Evolutionary conservation across 768 basidiomycete species (phyloP).

Genomic region (Lactarius evosmus): DNA sequence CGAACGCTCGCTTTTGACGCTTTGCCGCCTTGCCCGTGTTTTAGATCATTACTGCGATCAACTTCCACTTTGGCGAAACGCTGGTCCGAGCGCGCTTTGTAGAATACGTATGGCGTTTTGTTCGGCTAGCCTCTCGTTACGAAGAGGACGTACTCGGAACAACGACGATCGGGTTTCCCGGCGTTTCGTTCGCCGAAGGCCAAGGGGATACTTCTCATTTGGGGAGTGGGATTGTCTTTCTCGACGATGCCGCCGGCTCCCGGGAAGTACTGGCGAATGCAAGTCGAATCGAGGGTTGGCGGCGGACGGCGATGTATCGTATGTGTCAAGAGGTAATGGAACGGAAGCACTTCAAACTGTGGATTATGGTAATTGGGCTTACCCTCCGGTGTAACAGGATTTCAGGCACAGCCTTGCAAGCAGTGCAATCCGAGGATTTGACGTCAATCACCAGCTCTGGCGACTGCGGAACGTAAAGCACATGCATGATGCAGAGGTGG

Average conservation of each 20-base stretch:
- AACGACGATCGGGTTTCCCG: conserved; percentile 75
- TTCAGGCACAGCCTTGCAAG: conserved; percentile 52
- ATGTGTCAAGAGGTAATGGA: conserved; percentile 58
- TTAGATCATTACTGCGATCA: conserved; percentile 81
- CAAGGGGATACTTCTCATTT: conserved; percentile 46
- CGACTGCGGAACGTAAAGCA: conserved; percentile 72
- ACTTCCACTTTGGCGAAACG: conserved; percentile 89
- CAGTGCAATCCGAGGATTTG: conserved; percentile 72
- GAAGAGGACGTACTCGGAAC: conserved; percentile 76
- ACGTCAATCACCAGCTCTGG: conserved; percentile 81
- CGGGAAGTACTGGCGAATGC: conserved; percentile 75
- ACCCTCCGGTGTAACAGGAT: conserved; percentile 48
- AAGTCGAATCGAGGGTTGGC: conserved; percentile 91
- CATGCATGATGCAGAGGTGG: conserved; percentile 69
- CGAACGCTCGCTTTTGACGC: background rate
- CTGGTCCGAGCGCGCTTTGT: conserved; percentile 85
- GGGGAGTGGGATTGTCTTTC: conserved; percentile 79
- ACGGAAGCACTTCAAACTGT: background rate
- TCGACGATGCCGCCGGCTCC: conserved; percentile 60
- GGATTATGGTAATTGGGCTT: background rate
- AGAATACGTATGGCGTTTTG: conserved; percentile 85
- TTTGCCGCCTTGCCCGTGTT: background rate
- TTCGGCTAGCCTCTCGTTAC: conserved; percentile 84
- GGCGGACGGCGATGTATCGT: conserved; percentile 75
- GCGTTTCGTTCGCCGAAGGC: conserved; percentile 47